Base-by-base conservation (phyloP, 495 filamentous ascomycete genomes). In the Chaetomidium leptoderma region DNA sequence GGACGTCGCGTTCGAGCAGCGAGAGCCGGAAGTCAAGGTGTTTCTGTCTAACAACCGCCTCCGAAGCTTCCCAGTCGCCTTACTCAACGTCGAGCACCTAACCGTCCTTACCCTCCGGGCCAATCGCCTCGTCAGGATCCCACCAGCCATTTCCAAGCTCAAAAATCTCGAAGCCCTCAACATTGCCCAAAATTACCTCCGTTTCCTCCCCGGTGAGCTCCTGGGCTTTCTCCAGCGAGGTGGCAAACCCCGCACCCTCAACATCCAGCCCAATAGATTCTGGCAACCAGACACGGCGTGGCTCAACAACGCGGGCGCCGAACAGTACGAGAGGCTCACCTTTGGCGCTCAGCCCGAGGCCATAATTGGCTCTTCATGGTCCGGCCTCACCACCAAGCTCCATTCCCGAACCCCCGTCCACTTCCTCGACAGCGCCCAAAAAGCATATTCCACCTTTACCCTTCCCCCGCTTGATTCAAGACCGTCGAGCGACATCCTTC, bases 71-170 rank as follows among this genome's bases (percentile, higher is more conserved):
- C 83, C 84, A 1, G 55, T 58, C n/a, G 74, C 71, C 39, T 59
- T 87, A 6, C 77, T 83, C 62, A 75, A 75, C 50, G 64, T 87
- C 5, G 68, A 81, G 33, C 67, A 81, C 57, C 70, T 93, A 32
- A 84, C 78, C 4, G 82, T 87, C 9, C 80, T 95, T 30, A 90
- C 81, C 66, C 72, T 95, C 49, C 85, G 90, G 5, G 81, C 77
- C 55, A 95, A 92, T 69, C 65, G 79, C 29, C 75, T 95, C 8
- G 71, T 66, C 0, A 79, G 85, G 35, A 73, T 95, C 8, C 88
- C 88, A 6, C 72, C 82, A 0, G 74, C 78, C 0, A 87, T 95
- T 39, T 74, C 75, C n/a, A 80, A 78, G 36, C 73, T 95, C 14
- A 74, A 66, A 6, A 82, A 84, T 40, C 72, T 95, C 6, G 70